Evolutionary conservation across 2,329 filamentous ascomycete species (phyloP).

Genomic region (Aspergillus pseudoterreus): DNA sequence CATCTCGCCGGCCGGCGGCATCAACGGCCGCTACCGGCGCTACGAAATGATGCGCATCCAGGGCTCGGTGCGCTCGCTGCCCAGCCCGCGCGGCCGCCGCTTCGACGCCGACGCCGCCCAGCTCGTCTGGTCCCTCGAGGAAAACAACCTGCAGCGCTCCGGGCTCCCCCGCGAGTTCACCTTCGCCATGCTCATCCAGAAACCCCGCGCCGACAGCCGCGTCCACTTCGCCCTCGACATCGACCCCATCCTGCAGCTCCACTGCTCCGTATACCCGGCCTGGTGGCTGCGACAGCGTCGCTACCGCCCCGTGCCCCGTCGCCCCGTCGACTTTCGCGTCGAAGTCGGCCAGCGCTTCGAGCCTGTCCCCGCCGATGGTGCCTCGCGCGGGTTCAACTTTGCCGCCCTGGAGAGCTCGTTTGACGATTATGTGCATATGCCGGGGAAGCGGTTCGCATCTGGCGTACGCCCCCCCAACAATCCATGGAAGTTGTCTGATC

Average conservation of each 20-base stretch:
- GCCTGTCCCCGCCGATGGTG: slow-evolving; percentile 18
- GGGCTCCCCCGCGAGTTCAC: slow-evolving; percentile 51
- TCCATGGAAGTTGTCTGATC: too few relatives aligned
- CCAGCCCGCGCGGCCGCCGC: slow-evolving; percentile 30
- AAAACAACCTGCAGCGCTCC: slow-evolving; percentile 47
- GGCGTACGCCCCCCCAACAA: slow-evolving; percentile 11
- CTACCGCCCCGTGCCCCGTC: slow-evolving; percentile 37
- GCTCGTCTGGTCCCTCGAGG: slow-evolving; percentile 50
- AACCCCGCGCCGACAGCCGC: slow-evolving; percentile 38
- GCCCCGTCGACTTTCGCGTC: slow-evolving; percentile 36
- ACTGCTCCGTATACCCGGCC: slow-evolving; percentile 37
- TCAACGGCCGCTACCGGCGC: slow-evolving; percentile 41
- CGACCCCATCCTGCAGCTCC: slow-evolving; percentile 39
- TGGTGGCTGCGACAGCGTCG: slow-evolving; percentile 36
- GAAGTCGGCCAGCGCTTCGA: slow-evolving; percentile 45
- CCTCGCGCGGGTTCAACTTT: slow-evolving; percentile 44
- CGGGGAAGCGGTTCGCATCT: slow-evolving; percentile 38
- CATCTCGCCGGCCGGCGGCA: slow-evolving; percentile 39
- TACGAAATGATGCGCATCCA: slow-evolving; percentile 52
- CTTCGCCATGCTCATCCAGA: slow-evolving; percentile 49
- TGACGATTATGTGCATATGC: slow-evolving; percentile 46
- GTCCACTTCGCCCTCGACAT: slow-evolving; percentile 41
- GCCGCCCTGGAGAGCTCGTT: slow-evolving; percentile 38
- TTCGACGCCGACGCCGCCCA: slow-evolving; percentile 44
- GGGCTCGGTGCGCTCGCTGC: slow-evolving; percentile 43